These are phyloP conservation scores for Solanum commersonii DNA, from an alignment of 257 asterid species.

Conservation along the genomic window DNA sequence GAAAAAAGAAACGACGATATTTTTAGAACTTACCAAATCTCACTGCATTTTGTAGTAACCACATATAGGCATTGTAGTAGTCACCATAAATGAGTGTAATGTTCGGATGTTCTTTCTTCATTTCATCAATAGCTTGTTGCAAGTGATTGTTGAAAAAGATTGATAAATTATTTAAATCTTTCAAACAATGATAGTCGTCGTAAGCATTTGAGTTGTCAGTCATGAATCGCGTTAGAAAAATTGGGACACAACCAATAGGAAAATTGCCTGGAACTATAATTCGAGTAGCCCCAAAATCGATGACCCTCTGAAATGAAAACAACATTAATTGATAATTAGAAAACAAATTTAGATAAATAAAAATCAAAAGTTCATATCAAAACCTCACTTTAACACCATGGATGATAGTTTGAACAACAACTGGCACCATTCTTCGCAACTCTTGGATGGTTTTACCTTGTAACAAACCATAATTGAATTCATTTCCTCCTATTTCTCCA, in stretches of 20 bases:
- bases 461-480: conserved; percentile 1
- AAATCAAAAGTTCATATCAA: neutral
- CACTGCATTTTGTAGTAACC: neutral
- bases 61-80: conserved; percentile 3
- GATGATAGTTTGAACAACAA: neutral
- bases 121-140: neutral
- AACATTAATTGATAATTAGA: neutral
- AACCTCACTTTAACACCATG: neutral
- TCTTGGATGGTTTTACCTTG: conserved; percentile 13
- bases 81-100: neutral
- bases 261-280: neutral
- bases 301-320: neutral
- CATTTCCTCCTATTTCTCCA: conserved; percentile 13
- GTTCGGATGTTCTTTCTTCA: neutral
- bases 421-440: neutral
- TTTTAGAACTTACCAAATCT: neutral
- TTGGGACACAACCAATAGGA: neutral
- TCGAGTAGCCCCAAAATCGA: neutral
- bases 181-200: neutral
- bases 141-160: neutral
- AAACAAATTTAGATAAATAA: neutral
- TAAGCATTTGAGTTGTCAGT: neutral
- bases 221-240: neutral
- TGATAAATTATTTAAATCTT: neutral
- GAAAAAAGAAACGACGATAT: neutral